Percentiles rank a stretch among this genome's conserved stretches.
Evolutionary conservation across 305 asterid species (phyloP).

Genomic region (Rubia occidens): DNA sequence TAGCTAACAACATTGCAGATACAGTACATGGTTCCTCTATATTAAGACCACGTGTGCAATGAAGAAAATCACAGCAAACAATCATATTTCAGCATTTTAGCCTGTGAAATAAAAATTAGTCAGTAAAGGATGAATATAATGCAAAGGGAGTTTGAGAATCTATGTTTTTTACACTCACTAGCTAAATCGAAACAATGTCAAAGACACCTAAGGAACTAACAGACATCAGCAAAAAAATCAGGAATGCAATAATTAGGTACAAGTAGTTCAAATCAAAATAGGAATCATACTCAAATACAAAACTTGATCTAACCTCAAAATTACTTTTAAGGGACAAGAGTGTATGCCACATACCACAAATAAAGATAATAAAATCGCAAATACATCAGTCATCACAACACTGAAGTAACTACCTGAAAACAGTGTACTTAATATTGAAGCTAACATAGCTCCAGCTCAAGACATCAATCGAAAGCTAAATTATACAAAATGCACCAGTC

Average conservation of each 20-base stretch:
- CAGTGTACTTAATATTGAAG: not conserved
- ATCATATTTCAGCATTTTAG: not conserved
- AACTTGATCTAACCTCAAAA: not conserved
- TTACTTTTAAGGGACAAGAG: not conserved
- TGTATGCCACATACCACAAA: not conserved
- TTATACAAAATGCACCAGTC: not conserved
- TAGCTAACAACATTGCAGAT: not conserved
- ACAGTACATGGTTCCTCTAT: not conserved
- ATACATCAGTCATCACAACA: not conserved
- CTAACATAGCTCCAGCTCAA: not conserved
- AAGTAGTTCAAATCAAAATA: constrained; percentile 1
- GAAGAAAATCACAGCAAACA: not conserved
- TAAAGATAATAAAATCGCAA: not conserved
- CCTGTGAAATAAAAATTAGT: constrained; percentile 2
- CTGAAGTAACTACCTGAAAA: not conserved
- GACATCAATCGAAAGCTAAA: not conserved
- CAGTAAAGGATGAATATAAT: not conserved
- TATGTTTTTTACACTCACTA: not conserved
- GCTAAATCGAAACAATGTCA: not conserved
- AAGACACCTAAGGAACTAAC: not conserved
- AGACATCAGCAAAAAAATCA: constrained; percentile 1
- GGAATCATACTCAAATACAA: no score
- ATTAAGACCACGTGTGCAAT: not conserved
- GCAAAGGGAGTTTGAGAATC: not conserved
- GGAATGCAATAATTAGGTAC: not conserved